Percentiles rank a stretch among this genome's conserved stretches.
These are phyloP conservation scores for Plasmodium fragile DNA, from an alignment of 169 alveolate species.

Conservation along the genomic window DNA sequence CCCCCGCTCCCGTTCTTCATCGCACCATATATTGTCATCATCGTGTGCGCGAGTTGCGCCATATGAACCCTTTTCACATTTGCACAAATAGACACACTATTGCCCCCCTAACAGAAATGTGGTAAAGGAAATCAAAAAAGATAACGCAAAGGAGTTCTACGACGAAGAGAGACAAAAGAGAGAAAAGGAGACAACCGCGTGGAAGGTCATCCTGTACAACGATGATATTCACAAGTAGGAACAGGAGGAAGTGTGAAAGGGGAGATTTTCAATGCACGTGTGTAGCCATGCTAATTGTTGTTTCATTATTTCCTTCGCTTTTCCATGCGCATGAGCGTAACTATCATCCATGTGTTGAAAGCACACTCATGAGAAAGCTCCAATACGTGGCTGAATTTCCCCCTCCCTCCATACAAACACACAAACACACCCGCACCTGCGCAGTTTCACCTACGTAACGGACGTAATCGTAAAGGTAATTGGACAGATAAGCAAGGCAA, in stretches of 20 bases:
- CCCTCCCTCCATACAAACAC: neutral
- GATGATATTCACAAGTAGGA: constrained; percentile 91
- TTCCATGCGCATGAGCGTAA: neutral
- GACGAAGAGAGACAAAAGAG: constrained; percentile 79
- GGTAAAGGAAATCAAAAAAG: constrained; percentile 60
- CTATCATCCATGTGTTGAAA: neutral
- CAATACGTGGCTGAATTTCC: neutral
- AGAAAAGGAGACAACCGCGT: constrained; percentile 79
- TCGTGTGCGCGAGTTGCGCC: neutral
- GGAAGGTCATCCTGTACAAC: constrained; percentile 90
- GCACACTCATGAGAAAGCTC: neutral
- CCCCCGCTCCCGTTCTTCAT: neutral
- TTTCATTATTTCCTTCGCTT: neutral
- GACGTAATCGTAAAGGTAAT: constrained; percentile 82
- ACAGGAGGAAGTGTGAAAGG: neutral
- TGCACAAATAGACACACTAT: neutral
- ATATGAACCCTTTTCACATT: neutral
- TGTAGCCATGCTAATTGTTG: neutral
- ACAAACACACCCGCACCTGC: too few relatives aligned
- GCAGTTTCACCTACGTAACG: constrained; percentile 86
- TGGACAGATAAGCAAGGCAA: constrained; percentile 85
- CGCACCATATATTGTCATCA: neutral
- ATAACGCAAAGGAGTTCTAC: constrained; percentile 48
- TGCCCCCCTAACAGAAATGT: constrained; percentile 29
- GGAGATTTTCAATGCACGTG: neutral